Evolutionary conservation across 2,329 filamentous ascomycete species (phyloP).

Genomic region (Trichoderma koningiopsis): DNA sequence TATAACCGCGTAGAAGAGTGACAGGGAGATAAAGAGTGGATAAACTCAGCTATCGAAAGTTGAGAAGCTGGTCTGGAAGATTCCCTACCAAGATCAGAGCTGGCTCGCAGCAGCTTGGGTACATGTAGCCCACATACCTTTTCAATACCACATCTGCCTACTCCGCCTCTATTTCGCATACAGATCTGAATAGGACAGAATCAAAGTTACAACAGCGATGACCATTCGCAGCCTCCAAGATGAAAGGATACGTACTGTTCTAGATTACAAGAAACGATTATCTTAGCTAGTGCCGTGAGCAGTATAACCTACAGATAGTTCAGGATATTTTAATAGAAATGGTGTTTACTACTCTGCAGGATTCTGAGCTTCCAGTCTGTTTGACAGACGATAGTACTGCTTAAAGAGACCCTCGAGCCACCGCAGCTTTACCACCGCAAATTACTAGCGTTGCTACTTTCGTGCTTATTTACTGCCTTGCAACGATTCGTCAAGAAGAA

Average conservation of each 20-base stretch:
- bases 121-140: not conserved
- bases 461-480: not conserved
- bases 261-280: not conserved
- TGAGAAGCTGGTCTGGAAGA: not conserved
- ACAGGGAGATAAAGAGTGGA: not conserved
- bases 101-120: not conserved
- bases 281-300: not conserved
- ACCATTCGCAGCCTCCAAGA: not conserved
- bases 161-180: not conserved
- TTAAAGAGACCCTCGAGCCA: not conserved
- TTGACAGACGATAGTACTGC: too few species aligned
- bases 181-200: not conserved
- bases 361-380: not conserved
- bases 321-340: not conserved
- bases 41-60: not conserved
- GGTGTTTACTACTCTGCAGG: too few species aligned
- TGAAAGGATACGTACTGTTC: not conserved
- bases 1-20: not conserved
- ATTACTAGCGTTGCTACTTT: not conserved
- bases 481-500: not conserved
- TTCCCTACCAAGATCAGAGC: not conserved
- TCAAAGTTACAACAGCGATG: not conserved
- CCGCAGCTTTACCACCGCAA: not conserved
- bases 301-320: not conserved
- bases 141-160: not conserved